phyloP scores from a whole-genome alignment of 225 moss, liverwort and hornwort genomes.

The Takakia lepidozioides region DNA sequence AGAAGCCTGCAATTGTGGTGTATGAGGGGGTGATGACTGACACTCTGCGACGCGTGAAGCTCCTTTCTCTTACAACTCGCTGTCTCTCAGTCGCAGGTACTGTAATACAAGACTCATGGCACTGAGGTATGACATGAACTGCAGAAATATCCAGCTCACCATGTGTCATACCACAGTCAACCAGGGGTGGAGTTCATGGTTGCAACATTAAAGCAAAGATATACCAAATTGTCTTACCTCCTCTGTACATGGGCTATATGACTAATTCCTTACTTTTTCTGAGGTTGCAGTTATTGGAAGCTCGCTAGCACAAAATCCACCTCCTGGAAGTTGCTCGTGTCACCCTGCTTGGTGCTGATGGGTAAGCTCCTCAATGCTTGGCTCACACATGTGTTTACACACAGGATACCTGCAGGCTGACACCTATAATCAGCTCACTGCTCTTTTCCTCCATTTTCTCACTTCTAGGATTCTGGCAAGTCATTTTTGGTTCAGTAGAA shows the following conservation, averaged over 20 bases:
- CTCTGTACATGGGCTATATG: too few species aligned
- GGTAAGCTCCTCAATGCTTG: constrained; percentile 25
- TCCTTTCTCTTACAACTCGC: constrained; percentile 87
- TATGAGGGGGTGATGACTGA: constrained; percentile 86
- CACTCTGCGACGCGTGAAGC: constrained; percentile 82
- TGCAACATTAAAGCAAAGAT: too few species aligned
- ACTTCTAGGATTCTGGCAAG: too few species aligned
- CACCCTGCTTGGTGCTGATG: constrained; percentile 59
- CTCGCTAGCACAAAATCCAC: constrained; percentile 49
- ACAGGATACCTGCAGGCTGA: too few species aligned
- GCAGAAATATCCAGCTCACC: too few species aligned
- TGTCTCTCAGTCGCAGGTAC: constrained; percentile 77
- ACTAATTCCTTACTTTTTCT: background rate
- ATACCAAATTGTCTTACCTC: too few species aligned
- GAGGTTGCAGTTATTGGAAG: constrained; percentile 48
- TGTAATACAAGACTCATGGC: too few species aligned
- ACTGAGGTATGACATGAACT: too few species aligned
- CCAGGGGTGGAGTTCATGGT: too few species aligned
- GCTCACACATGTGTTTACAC: background rate
- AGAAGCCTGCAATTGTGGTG: constrained; percentile 49
- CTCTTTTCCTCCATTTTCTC: constrained; percentile 3
- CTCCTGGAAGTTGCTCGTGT: constrained; percentile 62
- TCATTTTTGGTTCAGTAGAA: too few species aligned
- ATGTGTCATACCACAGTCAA: too few species aligned
- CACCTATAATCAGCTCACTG: background rate